Percentiles rank a stretch among this genome's conserved stretches.
Evolutionary conservation across 176 grass and related monocot genomes (phyloP).

Genomic region (Sorghum bicolor): Sorghum_bicolor_NCBIv3 NC_012870.2:2643501-2644000

Average conservation of each 20-base stretch:
- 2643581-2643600: no score
- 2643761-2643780: constrained; percentile 38
- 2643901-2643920: no score
- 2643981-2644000: no score
- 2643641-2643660: no score
- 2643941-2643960: background rate
- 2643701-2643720: background rate
- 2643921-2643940: background rate
- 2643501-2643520: constrained; percentile 35
- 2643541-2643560: no score
- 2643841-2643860: no score
- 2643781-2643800: background rate
- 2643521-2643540: background rate
- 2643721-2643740: background rate
- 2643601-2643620: no score
- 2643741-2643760: background rate
- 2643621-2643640: no score
- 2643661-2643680: background rate
- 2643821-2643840: background rate
- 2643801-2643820: background rate
- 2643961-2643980: no score
- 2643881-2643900: no score
- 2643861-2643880: no score
- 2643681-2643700: background rate
- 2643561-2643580: no score